Conservation (phyloP, 441 rosid genomes). For the Gossypium aridum region DNA sequence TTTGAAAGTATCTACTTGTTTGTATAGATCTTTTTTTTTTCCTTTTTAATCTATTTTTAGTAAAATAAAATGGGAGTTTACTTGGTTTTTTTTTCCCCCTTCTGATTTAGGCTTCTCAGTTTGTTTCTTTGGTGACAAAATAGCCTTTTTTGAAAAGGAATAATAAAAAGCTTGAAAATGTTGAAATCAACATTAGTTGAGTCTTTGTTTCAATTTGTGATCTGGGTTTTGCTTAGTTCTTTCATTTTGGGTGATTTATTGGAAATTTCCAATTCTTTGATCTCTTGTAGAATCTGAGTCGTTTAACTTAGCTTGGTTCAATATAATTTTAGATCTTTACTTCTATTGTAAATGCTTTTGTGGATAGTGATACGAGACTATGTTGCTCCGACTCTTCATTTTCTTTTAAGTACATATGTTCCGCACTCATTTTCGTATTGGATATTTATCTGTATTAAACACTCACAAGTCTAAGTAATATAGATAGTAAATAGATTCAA, state of each 20-base stretch:
- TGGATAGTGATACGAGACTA: not conserved
- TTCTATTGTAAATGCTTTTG: not conserved
- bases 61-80: too few relatives aligned
- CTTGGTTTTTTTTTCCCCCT: too few relatives aligned
- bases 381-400: not conserved
- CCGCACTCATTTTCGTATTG: not conserved
- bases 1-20: not conserved
- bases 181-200: constrained; percentile 11
- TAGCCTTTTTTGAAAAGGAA: not conserved
- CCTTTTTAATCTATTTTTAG: too few relatives aligned
- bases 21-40: not conserved
- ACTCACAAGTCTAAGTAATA: not conserved
- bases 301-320: not conserved
- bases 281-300: not conserved
- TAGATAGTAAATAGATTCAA: not conserved
- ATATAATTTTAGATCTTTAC: not conserved
- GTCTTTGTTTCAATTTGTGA: not conserved
- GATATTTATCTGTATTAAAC: not conserved
- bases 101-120: not conserved
- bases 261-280: not conserved
- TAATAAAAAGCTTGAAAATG: not conserved
- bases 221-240: constrained; percentile 9
- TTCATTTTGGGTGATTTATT: not conserved
- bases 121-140: not conserved
- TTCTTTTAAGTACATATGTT: not conserved